Base-by-base conservation (phyloP, 2,329 filamentous ascomycete genomes). In the Diplodia scrobiculata region DNA sequence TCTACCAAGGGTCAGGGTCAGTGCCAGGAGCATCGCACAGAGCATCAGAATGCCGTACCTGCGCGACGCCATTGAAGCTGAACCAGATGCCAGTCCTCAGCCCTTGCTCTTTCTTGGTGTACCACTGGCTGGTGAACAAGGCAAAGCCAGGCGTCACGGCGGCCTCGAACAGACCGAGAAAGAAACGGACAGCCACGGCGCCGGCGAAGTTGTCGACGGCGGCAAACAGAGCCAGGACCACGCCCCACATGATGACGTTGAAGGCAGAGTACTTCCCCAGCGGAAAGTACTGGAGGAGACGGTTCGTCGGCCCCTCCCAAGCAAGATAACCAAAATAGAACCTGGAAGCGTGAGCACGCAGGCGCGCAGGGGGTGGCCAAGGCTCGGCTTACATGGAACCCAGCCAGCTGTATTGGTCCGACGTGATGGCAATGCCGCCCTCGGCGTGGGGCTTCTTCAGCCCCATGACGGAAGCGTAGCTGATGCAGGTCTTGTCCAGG, bases 81-180 rank as follows among this genome's bases (percentile, higher is more conserved):
- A 90, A 90, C 89, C 89, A 91, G 65, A 90, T 84, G 3, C 83
- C 84, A 0, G 84, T 85, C 9, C 89, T 79, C 0, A 81, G 78
- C 1, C 85, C 86, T 77, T 91, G 88, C 73, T 91, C 89, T 64
- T 81, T 81, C 73, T 87, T 87, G 0, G 89, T 91, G 71, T 90
- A 91, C 88, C 88, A 91, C 76, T 90, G 87, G 3, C 81, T 85
- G 1, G 88, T 90, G 70, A 91, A 82, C 1, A 91, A 79, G 0
- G 86, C 84, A 70, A 90, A 90, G 38, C 63, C 87, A 0, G 89
- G 89, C 0, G 87, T 89, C 1, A 91, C 87, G 0, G 87, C 86
- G 0, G 87, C 81, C 73, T 91, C 89, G 65, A 89, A 89, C 0
- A 89, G 80, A 32, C 89, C 89, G 0, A 90, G 81, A 70, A 91